Evolutionary conservation across 2,329 filamentous ascomycete species (phyloP).

Genomic region (Ophiostoma sp.): DNA sequence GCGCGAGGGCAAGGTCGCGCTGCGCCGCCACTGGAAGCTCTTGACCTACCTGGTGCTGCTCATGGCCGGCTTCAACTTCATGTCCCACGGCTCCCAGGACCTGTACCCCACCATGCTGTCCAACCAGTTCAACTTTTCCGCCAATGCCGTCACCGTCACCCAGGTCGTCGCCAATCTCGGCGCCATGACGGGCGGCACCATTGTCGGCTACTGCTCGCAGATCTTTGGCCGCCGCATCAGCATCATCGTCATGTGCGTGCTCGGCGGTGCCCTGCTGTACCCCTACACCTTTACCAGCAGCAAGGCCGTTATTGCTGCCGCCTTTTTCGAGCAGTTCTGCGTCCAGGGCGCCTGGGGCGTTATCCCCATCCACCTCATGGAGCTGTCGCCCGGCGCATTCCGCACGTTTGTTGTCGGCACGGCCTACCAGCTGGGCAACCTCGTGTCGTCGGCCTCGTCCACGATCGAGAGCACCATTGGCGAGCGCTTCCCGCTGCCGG

Average conservation of each 20-base stretch:
- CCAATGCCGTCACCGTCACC: conserved; percentile 33
- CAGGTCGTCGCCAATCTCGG: conserved; percentile 76
- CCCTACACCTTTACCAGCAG: conserved; percentile 64
- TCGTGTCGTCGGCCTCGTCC: conserved; percentile 62
- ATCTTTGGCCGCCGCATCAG: conserved; percentile 67
- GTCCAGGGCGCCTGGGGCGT: conserved; percentile 73
- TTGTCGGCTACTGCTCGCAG: conserved; percentile 69
- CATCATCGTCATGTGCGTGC: conserved; percentile 56
- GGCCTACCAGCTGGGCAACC: conserved; percentile 71
- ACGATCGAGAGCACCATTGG: conserved; percentile 74
- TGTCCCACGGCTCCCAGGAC: conserved; percentile 67
- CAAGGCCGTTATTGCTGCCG: conserved; percentile 56
- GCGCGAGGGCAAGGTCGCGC: conserved; percentile 61
- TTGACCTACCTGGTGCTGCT: conserved; percentile 75
- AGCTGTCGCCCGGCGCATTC: conserved; percentile 66
- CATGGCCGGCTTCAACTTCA: conserved; percentile 86
- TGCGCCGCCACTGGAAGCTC: conserved; percentile 74
- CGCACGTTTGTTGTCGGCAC: conserved; percentile 71
- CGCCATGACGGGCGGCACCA: conserved; percentile 66
- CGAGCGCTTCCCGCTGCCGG: conserved; percentile 65
- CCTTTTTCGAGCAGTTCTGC: conserved; percentile 66
- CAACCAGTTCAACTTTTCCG: conserved; percentile 29
- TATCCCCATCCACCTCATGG: conserved; percentile 74
- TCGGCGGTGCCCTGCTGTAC: conserved; percentile 59
- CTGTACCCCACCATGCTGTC: conserved; percentile 70